Evolutionary conservation across 148 eudicot genomes (phyloP).

Genomic region (Vaccinium vitisidaea): DNA sequence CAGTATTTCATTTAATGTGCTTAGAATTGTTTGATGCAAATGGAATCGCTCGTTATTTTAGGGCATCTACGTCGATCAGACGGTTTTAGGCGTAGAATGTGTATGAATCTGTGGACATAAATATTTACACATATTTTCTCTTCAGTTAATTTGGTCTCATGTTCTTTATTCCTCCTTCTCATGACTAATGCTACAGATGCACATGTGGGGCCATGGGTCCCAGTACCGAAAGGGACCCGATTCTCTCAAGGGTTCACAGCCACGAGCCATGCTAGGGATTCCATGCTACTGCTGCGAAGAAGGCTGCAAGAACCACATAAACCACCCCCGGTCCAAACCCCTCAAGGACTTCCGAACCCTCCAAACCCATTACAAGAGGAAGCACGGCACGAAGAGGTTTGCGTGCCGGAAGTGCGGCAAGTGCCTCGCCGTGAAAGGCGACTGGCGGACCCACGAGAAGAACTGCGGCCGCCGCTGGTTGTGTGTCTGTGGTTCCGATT

Average conservation of each 20-base stretch:
- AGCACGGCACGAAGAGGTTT: conserved; percentile 62
- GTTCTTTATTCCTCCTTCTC: neutral
- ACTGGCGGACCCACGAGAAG: conserved; percentile 94
- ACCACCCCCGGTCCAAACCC: conserved; percentile 64
- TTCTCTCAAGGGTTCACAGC: conserved; percentile 65
- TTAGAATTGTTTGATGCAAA: too few species aligned
- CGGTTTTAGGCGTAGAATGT: too few species aligned
- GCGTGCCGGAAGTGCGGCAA: conserved; percentile 70
- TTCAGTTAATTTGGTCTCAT: too few species aligned
- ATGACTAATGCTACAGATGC: conserved; percentile 47
- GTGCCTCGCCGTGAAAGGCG: conserved; percentile 75
- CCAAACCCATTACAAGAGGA: conserved; percentile 87
- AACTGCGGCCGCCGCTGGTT: conserved; percentile 93
- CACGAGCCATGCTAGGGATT: conserved; percentile 48
- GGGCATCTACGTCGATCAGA: too few species aligned
- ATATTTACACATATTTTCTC: neutral
- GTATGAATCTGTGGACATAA: neutral
- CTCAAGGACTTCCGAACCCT: conserved; percentile 81
- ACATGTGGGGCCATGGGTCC: conserved; percentile 92
- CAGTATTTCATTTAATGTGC: too few species aligned
- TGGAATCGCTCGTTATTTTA: too few species aligned
- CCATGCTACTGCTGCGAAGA: conserved; percentile 81
- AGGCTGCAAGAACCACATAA: conserved; percentile 80
- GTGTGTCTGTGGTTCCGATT: conserved; percentile 80
- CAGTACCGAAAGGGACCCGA: conserved; percentile 71